These are phyloP conservation scores for Tricholoma bakamatsutake DNA, from an alignment of 768 basidiomycete genomes.

Conservation along the genomic window DNA sequence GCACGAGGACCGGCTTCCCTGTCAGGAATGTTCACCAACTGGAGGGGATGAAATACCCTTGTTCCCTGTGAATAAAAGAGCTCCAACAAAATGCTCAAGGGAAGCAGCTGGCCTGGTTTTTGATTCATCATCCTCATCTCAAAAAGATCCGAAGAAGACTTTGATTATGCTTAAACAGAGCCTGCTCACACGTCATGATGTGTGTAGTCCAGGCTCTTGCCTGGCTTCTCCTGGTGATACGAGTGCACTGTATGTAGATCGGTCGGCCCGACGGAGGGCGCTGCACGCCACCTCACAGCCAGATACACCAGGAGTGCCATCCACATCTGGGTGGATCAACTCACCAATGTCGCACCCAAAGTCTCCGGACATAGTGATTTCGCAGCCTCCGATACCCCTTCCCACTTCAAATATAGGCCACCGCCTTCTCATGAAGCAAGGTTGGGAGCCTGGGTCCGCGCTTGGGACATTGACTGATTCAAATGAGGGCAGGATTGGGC, in stretches of 20 bases:
- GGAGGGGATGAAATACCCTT: conserved; percentile 55
- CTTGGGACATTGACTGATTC: conserved; percentile 33
- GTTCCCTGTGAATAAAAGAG: conserved; percentile 30
- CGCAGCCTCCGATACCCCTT: conserved; percentile 44
- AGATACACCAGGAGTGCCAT: conserved; percentile 47
- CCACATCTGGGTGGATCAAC: conserved; percentile 7
- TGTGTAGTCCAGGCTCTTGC: conserved; percentile 15
- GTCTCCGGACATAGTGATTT: conserved; percentile 23
- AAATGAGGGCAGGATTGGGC: conserved; percentile 31
- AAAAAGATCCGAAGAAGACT: conserved; percentile 56
- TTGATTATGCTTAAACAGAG: conserved; percentile 59
- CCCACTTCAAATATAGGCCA: conserved; percentile 60
- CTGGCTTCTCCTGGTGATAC: conserved; percentile 9
- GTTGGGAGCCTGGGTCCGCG: conserved; percentile 66
- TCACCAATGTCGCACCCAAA: conserved; percentile 17
- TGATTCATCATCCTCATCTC: conserved; percentile 16
- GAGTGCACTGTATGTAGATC: conserved; percentile 47
- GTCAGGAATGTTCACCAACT: conserved; percentile 51
- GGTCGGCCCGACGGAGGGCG: conserved; percentile 65
- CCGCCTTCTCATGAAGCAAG: conserved; percentile 62
- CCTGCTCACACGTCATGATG: conserved; percentile 48
- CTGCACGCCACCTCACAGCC: conserved; percentile 45
- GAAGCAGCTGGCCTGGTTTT: conserved; percentile 20
- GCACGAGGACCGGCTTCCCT: conserved; percentile 57
- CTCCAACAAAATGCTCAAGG: conserved; percentile 23